Base-by-base conservation (phyloP, 2,329 filamentous ascomycete species). In the Fusarium sp. region DNA sequence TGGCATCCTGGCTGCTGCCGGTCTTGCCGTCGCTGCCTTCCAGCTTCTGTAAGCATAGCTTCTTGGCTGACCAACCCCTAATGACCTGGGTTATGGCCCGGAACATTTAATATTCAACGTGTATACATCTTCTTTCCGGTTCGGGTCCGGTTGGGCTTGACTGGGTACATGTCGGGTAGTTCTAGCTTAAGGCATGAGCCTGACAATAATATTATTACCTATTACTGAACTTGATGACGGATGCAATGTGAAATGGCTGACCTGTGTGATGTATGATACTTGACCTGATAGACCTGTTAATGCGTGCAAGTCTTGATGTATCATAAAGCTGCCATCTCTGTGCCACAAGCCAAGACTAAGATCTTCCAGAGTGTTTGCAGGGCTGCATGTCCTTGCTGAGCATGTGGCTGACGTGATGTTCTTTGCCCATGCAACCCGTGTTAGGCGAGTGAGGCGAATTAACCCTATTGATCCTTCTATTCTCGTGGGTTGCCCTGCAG, bases 11-110 rank as follows among this genome's bases (percentile, higher is more conserved):
- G 47, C 47, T 6, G 47, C 17, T 52, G 47, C 47, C 17, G 25
- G 47, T 52, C 47, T 52, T n/a, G 47, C 47, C 47, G 25, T 32
- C 4, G 47, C 47, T 52, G 47, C 47, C 47, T 52, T 52, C 47
- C 47, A 52, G 58, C 65, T 62, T 66, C 63, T 66, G 27, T 66
- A 61, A 65, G 47, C 20, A 10, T 33, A 27, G 52, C 47, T 35
- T 40, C 20, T 20, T 38, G 35, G 35, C 22, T 37, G 15, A 37
- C 47, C 25, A 52, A 52, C 47, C 47, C 47, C 47, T 59, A 38
- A 59, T 59, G 56, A 59, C 35, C 35, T 59, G 56, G 56, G 56
- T 59, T 59, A 59, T 59, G 33, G 56, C 56, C 56, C 56, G 22
- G 56, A 38, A 27, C 22, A 37, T 59, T 32, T 59, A 59, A 59